These are phyloP conservation scores for Ligustrum vulgare DNA, from an alignment of 257 asterid genomes.

Conservation along the genomic window DNA sequence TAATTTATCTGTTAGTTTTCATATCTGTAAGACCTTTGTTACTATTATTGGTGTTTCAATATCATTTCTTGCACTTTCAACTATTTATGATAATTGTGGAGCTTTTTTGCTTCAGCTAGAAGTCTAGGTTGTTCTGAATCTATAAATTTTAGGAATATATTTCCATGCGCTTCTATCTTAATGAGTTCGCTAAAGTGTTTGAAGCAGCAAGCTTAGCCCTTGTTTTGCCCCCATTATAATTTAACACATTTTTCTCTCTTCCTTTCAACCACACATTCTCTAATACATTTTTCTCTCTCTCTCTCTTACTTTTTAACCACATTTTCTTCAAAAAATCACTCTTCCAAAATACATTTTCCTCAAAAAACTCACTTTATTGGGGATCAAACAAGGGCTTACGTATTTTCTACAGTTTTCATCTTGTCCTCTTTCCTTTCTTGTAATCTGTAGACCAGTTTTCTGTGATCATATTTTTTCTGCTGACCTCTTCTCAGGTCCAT, in stretches of 20 bases:
- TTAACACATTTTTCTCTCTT: no score
- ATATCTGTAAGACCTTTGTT: not conserved
- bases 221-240: no score
- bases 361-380: no score
- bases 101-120: not conserved
- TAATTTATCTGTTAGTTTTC: not conserved
- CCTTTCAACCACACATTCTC: no score
- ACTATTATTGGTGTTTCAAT: not conserved
- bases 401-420: not conserved
- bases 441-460: constrained; percentile 6
- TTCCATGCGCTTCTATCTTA: not conserved
- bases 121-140: not conserved
- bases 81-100: not conserved
- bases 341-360: no score
- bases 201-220: not conserved
- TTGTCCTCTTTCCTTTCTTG: constrained; percentile 9
- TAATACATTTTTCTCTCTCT: no score
- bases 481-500: constrained; percentile 63
- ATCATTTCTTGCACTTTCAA: not conserved
- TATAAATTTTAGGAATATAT: not conserved
- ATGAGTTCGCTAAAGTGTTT: not conserved
- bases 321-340: no score
- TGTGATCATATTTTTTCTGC: constrained; percentile 22
- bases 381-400: not conserved
- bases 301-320: no score